Evolutionary conservation across 225 moss, liverwort and hornwort species (phyloP).

Genomic region (Marchantia polymorpha): DNA sequence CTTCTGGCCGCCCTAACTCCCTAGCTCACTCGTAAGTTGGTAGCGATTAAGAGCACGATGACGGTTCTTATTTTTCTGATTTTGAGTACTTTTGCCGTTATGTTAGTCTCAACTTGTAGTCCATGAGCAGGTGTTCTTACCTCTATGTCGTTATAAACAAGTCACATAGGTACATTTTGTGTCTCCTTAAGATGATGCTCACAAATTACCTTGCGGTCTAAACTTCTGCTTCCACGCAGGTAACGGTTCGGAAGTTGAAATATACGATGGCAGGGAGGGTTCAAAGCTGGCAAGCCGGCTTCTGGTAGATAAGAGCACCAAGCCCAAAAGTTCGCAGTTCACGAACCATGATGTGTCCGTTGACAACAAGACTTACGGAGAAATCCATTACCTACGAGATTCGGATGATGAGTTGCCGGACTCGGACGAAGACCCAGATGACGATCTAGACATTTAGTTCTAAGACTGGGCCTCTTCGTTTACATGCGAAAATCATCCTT

Average conservation of each 20-base stretch:
- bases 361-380: constrained; percentile 43
- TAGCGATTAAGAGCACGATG: no score
- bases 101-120: no score
- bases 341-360: constrained; percentile 17
- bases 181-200: no score
- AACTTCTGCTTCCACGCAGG: constrained; percentile 38
- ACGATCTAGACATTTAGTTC: constrained; percentile 79
- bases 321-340: constrained; percentile 27
- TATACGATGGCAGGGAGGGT: constrained; percentile 82
- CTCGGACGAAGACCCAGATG: constrained; percentile 99
- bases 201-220: background rate
- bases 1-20: no score
- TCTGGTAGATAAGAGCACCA: constrained; percentile 20
- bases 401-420: constrained; percentile 97
- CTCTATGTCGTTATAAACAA: no score
- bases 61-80: no score
- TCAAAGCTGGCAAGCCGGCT: constrained; percentile 30
- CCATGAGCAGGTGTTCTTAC: no score
- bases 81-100: no score
- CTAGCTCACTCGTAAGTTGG: no score
- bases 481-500: no score
- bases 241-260: constrained; percentile 66
- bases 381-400: constrained; percentile 85
- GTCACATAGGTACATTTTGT: no score
- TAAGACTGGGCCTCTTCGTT: no score